phyloP scores from a whole-genome alignment of 352 stramenopile genomes.

The Plasmopara halstedii region DNA sequence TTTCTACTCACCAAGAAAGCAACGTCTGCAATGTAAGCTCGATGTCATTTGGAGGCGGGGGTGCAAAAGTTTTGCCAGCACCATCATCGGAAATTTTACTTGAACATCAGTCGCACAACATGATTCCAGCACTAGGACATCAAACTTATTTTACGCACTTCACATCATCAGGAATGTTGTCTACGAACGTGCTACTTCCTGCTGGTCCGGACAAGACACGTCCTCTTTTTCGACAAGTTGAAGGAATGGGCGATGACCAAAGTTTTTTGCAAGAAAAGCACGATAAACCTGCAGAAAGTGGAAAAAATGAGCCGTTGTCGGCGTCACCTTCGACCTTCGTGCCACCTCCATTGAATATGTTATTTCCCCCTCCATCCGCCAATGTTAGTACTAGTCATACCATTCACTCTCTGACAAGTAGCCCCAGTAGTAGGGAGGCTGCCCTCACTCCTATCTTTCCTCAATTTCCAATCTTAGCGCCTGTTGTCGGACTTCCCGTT shows the following conservation, averaged over 20 bases:
- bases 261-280: slow-evolving; percentile 12
- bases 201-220: background rate
- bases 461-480: slow-evolving; percentile 9
- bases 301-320: slow-evolving; percentile 12
- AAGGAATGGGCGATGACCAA: slow-evolving; percentile 4
- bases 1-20: slow-evolving; percentile 5
- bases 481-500: background rate
- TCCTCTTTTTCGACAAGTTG: slow-evolving; percentile 7
- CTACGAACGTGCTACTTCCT: slow-evolving; percentile 7
- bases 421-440: slow-evolving; percentile 1
- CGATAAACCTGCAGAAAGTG: slow-evolving; percentile 4
- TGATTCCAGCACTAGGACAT: slow-evolving; percentile 11
- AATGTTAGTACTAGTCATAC: slow-evolving; percentile 6
- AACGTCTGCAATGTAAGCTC: slow-evolving; percentile 10
- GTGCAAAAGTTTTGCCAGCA: slow-evolving; percentile 19
- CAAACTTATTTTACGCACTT: slow-evolving; percentile 14
- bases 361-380: slow-evolving; percentile 8
- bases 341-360: slow-evolving; percentile 15
- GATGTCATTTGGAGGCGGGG: slow-evolving; percentile 4
- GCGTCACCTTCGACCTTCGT: slow-evolving; percentile 9
- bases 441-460: slow-evolving; percentile 10
- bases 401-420: slow-evolving; percentile 10
- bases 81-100: slow-evolving; percentile 8
- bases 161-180: background rate
- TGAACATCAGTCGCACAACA: slow-evolving; percentile 11